Evolutionary conservation across 148 eudicot species (phyloP).

Genomic region (Silene conica): DNA sequence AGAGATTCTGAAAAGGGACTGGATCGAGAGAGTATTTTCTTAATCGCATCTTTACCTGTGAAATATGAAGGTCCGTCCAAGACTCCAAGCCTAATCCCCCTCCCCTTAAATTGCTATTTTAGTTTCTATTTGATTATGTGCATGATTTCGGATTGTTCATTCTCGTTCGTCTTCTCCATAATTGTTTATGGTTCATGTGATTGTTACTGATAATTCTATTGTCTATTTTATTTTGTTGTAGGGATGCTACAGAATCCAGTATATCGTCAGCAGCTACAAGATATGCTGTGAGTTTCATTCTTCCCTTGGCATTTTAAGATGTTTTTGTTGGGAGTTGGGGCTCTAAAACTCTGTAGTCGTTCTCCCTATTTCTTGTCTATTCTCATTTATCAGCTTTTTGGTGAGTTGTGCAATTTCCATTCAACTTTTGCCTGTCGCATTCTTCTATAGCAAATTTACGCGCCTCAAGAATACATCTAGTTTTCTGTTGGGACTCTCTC

Average conservation of each 20-base stretch:
- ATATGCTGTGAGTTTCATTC: conserved; percentile 71
- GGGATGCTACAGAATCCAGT: conserved; percentile 98
- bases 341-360: background rate
- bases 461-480: too few relatives aligned
- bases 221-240: conserved; percentile 24
- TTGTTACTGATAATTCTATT: conserved; percentile 2
- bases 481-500: too few relatives aligned
- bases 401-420: too few relatives aligned
- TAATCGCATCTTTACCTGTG: background rate
- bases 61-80: background rate
- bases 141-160: background rate
- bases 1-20: too few relatives aligned
- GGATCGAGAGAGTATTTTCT: background rate
- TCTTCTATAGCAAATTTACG: too few relatives aligned
- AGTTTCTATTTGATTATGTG: conserved; percentile 1
- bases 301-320: background rate
- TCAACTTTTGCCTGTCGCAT: too few relatives aligned
- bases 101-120: background rate
- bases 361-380: too few relatives aligned
- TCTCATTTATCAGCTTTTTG: too few relatives aligned
- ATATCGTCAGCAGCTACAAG: conserved; percentile 86
- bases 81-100: background rate
- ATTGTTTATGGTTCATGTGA: background rate
- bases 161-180: background rate
- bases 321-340: background rate